Conservation (phyloP, 2,329 filamentous ascomycete species). For the Leptoxyphium fumago region DNA sequence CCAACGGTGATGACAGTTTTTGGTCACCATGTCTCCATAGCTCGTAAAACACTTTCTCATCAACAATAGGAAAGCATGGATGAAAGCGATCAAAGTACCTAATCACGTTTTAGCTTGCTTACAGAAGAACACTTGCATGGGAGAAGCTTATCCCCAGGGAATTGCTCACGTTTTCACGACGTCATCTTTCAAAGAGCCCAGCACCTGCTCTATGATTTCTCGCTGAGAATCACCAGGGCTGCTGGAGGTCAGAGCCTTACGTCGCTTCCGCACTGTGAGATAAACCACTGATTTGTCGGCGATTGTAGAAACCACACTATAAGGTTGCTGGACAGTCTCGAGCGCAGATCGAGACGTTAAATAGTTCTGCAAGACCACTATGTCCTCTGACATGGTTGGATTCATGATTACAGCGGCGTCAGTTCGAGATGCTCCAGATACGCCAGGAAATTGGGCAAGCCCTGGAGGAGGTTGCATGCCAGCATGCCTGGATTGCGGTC, state of each 20-base stretch:
- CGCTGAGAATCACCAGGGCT: constrained; percentile 24
- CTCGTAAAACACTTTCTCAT: constrained; percentile 22
- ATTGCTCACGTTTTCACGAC: constrained; percentile 30
- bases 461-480: constrained; percentile 5
- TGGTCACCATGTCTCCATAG: constrained; percentile 21
- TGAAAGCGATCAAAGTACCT: constrained; percentile 29
- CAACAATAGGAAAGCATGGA: constrained; percentile 25
- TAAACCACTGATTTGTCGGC: constrained; percentile 26
- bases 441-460: constrained; percentile 13
- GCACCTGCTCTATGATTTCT: constrained; percentile 27
- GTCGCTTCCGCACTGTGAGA: constrained; percentile 33
- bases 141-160: too few species aligned
- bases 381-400: constrained; percentile 27
- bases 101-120: too few species aligned
- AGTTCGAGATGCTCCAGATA: constrained; percentile 11
- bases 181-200: constrained; percentile 23
- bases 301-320: constrained; percentile 36
- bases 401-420: constrained; percentile 25
- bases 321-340: constrained; percentile 23
- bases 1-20: constrained; percentile 21
- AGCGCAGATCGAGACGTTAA: constrained; percentile 18
- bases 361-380: constrained; percentile 26
- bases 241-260: constrained; percentile 27
- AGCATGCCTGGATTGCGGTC: constrained; percentile 7
- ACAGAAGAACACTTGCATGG: too few species aligned